These are phyloP conservation scores for Phylloporus sp. DNA, from an alignment of 768 basidiomycete genomes.

Conservation along the genomic window DNA sequence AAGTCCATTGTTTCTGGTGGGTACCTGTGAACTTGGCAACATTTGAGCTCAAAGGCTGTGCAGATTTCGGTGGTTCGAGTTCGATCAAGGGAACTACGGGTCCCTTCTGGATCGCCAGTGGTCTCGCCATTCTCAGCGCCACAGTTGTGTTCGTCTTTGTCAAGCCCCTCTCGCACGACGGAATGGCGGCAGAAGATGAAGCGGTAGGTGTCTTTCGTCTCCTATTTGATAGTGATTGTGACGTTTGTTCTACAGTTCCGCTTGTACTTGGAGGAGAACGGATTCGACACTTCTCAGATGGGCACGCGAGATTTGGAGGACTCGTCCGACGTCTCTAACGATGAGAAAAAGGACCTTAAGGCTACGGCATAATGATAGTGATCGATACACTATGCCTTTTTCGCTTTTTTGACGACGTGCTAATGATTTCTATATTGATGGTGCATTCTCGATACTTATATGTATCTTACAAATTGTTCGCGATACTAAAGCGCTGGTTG, in stretches of 20 bases:
- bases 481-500: too few relatives aligned
- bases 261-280: slow-evolving; percentile 69
- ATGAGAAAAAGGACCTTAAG: slow-evolving; percentile 16
- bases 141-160: slow-evolving; percentile 68
- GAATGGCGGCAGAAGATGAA: slow-evolving; percentile 73
- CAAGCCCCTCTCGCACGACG: slow-evolving; percentile 66
- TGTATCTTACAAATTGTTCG: too few relatives aligned
- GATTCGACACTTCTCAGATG: slow-evolving; percentile 75
- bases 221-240: slow-evolving; percentile 1
- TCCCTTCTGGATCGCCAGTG: slow-evolving; percentile 85
- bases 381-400: background rate
- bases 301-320: slow-evolving; percentile 40
- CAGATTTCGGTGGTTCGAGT: slow-evolving; percentile 55
- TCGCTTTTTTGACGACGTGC: background rate
- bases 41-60: background rate
- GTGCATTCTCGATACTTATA: too few relatives aligned
- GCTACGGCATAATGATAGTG: slow-evolving; percentile 8
- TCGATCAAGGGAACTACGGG: slow-evolving; percentile 66
- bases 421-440: background rate
- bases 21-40: slow-evolving; percentile 3
- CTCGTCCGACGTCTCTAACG: slow-evolving; percentile 14
- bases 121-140: slow-evolving; percentile 78
- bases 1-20: slow-evolving; percentile 59
- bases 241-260: slow-evolving; percentile 54
- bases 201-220: slow-evolving; percentile 37